phyloP scores from a whole-genome alignment of 805 yeast genomes.

The Lipomyces lipofer region DNA sequence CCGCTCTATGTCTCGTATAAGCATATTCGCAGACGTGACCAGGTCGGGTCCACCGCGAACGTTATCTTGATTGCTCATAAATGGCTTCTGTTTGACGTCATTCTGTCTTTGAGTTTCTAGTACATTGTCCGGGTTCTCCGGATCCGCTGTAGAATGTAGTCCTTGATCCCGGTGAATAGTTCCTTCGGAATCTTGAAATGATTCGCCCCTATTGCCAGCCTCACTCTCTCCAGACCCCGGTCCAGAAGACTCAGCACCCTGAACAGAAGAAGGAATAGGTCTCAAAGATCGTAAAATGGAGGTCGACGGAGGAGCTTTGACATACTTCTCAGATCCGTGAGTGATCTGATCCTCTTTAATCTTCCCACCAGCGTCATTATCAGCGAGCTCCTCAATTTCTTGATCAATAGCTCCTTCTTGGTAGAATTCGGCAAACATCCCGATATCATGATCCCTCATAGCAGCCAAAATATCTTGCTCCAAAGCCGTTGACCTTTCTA shows the following conservation, averaged over 20 bases:
- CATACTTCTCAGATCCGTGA: background rate
- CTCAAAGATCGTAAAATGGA: no score
- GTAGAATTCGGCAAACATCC: no score
- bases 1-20: conserved; percentile 19
- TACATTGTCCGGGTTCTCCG: background rate
- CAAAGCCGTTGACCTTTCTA: conserved; percentile 10
- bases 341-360: background rate
- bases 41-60: conserved; percentile 12
- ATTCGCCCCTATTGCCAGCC: background rate
- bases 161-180: background rate
- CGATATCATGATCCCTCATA: conserved; percentile 21
- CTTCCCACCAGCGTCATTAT: background rate
- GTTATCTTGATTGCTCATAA: background rate
- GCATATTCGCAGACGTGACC: conserved; percentile 20
- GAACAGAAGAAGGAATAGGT: no score
- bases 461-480: conserved; percentile 15
- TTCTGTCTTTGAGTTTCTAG: background rate
- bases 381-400: background rate
- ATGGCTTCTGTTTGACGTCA: background rate
- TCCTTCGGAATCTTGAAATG: background rate
- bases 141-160: background rate
- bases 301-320: background rate
- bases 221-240: background rate
- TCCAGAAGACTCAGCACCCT: background rate
- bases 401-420: no score